Base-by-base conservation (phyloP, 148 eudicot genomes). In the Rhododendron molle region DNA sequence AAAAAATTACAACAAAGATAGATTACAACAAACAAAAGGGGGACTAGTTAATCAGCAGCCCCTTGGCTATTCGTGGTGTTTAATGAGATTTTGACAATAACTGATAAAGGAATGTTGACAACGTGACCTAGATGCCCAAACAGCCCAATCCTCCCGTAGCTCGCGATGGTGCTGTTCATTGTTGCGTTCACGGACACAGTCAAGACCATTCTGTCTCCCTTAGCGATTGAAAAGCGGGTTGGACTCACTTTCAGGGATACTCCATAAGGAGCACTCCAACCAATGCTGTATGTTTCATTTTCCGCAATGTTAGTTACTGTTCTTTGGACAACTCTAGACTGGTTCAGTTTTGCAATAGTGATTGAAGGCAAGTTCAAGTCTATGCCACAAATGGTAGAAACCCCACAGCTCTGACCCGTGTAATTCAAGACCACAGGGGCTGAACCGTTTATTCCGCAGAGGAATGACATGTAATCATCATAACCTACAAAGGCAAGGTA, bases 291-390 rank as follows among this genome's bases (percentile, higher is more conserved):
- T 5, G 95, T 90, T 86, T 97, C 99, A 62, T 93, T 91, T 26
- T 83, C 86, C 14, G 91, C 98, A 49, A 95, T 79, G 65, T 93
- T 97, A 9, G 92, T 91, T 62, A 95, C 91, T 3, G 92, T 91
- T 90, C 99, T 90, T 40, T 93, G 93, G 85, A 97, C 91, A n/a
- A 83, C 62, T 72, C 90, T 84, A 18, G 96, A 89, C 83, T 92
- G 96, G 92, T 95, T 92, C 79, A 97, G 93, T 83, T 86, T 93
- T 4, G 93, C 90, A 26, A 97, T 78, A 4, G 99, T 95, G 82
- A 97, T 91, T 20, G 99, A 97, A 65, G 99, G 99, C 87, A 93
- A 85, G 88, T 97, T 97, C 81, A 97, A 88, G 91, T 95, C 98
- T 16, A 85, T 76, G 76, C 95, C 98, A 11, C 46, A 88, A 80